Conservation (phyloP, 2,329 filamentous ascomycete genomes). For the Pseudofabraea citricarpa region DNA sequence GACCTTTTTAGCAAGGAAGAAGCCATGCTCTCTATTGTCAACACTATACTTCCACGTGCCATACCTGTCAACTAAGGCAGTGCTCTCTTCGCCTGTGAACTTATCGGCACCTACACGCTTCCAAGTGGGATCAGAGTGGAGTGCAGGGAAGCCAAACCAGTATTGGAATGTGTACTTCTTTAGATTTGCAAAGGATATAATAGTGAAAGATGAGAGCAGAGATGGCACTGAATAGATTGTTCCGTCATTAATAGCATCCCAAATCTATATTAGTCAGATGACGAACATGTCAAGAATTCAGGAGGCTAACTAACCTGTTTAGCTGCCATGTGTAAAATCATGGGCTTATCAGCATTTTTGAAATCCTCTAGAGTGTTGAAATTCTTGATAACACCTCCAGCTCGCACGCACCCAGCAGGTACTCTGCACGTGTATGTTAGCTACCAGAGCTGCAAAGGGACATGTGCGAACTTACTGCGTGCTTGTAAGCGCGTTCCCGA, state of each 20-base stretch:
- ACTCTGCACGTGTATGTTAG: constrained; percentile 42
- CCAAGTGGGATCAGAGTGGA: constrained; percentile 87
- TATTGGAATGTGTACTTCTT: constrained; percentile 99
- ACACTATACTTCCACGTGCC: constrained; percentile 83
- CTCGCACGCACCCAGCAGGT: constrained; percentile 69
- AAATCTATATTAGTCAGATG: constrained; percentile 59
- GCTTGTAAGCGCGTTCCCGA: constrained; percentile 78
- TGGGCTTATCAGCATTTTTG: constrained; percentile 72
- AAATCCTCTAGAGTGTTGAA: constrained; percentile 96
- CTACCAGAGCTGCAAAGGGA: constrained; percentile 14
- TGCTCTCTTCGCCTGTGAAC: constrained; percentile 68
- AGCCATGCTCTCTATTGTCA: constrained; percentile 83
- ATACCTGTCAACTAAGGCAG: constrained; percentile 72
- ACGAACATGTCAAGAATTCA: constrained; percentile 11
- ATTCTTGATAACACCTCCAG: constrained; percentile 92
- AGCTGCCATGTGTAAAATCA: constrained; percentile 73
- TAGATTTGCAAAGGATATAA: constrained; percentile 89
- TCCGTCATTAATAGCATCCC: constrained; percentile 95
- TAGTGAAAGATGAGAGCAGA: constrained; percentile 79
- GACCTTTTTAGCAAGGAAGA: constrained; percentile 87
- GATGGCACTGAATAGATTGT: constrained; percentile 95
- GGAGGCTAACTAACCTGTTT: constrained; percentile 56
- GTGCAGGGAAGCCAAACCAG: constrained; percentile 92
- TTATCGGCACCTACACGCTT: constrained; percentile 48
- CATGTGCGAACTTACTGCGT: constrained; percentile 59